Conservation (phyloP, 305 asterid genomes). For the Solanum aculeatissimum region DNA sequence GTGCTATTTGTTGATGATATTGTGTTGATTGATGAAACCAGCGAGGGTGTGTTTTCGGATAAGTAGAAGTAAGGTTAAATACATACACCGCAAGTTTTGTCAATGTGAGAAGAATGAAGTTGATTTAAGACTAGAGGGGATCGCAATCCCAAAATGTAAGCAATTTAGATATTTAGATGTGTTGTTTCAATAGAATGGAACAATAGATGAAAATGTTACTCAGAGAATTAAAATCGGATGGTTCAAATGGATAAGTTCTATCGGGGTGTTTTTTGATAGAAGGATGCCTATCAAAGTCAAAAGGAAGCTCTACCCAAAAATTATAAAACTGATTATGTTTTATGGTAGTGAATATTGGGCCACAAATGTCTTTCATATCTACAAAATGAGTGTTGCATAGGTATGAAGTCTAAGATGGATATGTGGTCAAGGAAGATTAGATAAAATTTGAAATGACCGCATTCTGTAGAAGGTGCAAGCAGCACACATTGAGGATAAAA, state of each 20-base stretch:
- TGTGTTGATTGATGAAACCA: not conserved
- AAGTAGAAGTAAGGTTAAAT: too few relatives aligned
- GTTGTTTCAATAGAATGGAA: not conserved
- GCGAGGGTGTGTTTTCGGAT: not conserved
- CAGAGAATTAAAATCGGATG: not conserved
- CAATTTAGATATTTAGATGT: not conserved
- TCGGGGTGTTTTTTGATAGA: not conserved
- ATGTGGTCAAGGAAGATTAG: not conserved
- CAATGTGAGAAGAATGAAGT: not conserved
- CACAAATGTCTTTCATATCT: not conserved
- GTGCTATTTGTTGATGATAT: too few relatives aligned
- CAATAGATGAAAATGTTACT: not conserved
- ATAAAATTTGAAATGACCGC: not conserved
- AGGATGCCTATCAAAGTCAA: not conserved
- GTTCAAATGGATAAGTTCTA: not conserved
- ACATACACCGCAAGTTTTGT: not conserved
- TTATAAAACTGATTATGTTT: too few relatives aligned
- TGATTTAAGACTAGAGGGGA: not conserved
- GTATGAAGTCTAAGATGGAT: not conserved
- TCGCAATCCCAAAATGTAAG: not conserved
- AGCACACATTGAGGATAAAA: not conserved
- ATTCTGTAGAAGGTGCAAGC: not conserved
- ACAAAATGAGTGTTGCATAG: not conserved
- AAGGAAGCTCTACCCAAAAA: not conserved
- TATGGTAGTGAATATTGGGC: not conserved